These are phyloP conservation scores for Alopecurus myosuroides DNA, from an alignment of 176 grass and related monocot species.

Conservation along the genomic window DNA sequence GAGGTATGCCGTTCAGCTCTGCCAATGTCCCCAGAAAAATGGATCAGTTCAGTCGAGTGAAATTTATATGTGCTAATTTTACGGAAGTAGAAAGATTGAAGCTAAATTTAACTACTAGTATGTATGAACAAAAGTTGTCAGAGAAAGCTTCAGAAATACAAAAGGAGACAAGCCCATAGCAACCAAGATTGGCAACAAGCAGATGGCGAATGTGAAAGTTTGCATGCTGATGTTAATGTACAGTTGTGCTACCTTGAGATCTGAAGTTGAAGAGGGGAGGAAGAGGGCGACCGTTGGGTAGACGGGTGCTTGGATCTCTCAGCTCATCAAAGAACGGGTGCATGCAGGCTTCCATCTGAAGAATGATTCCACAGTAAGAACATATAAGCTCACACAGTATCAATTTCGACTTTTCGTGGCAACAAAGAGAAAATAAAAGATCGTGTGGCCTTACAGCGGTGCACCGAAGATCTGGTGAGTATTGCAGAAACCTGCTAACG, in stretches of 20 bases:
- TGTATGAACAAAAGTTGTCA: too few relatives aligned
- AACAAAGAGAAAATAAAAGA: background rate
- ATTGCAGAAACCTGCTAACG: conserved; percentile 86
- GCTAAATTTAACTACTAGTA: too few relatives aligned
- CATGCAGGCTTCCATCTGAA: conserved; percentile 89
- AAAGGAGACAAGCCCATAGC: too few relatives aligned
- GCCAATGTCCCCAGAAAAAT: conserved; percentile 22
- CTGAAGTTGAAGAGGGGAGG: conserved; percentile 90
- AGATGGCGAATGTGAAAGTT: too few relatives aligned
- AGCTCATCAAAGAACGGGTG: conserved; percentile 96
- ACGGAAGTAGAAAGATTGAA: too few relatives aligned
- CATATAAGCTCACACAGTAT: background rate
- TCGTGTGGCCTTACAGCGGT: conserved; percentile 58
- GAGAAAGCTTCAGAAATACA: too few relatives aligned
- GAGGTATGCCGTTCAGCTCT: conserved; percentile 67
- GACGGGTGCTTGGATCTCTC: conserved; percentile 73
- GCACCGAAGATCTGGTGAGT: conserved; percentile 89
- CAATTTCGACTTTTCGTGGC: background rate
- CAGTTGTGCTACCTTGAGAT: conserved; percentile 52
- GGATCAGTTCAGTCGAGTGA: too few relatives aligned
- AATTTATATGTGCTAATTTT: too few relatives aligned
- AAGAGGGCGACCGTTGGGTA: conserved; percentile 80
- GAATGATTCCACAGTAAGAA: conserved; percentile 12
- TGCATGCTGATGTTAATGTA: background rate
- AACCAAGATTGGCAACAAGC: too few relatives aligned